These are phyloP conservation scores for Suillus sp. DNA, from an alignment of 768 basidiomycete genomes.

Conservation along the genomic window DNA sequence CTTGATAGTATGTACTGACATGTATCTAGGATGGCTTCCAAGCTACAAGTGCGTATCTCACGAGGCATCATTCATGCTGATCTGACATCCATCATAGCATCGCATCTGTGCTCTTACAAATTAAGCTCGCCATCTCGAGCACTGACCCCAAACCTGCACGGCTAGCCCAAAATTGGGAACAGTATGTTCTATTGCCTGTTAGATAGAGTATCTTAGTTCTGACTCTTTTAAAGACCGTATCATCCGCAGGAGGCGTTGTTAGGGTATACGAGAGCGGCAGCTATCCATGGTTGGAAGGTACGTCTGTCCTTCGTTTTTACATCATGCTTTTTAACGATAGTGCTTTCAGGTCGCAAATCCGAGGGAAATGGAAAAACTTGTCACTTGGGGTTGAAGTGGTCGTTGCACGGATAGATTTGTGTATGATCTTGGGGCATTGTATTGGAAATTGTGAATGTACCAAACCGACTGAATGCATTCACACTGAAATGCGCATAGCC, in stretches of 20 bases:
- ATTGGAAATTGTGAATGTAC: not conserved
- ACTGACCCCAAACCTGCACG: slow-evolving; percentile 22
- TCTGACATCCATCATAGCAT: slow-evolving; percentile 29
- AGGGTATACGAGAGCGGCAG: slow-evolving; percentile 67
- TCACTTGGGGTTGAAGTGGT: slow-evolving; percentile 13
- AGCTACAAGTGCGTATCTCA: slow-evolving; percentile 52
- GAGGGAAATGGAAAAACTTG: slow-evolving; percentile 24
- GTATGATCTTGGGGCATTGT: not conserved
- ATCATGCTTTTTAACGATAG: not conserved
- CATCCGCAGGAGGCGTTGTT: slow-evolving; percentile 56
- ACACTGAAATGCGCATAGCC: no score
- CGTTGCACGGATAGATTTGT: slow-evolving; percentile 2
- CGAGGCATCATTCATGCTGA: slow-evolving; percentile 12
- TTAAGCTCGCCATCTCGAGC: slow-evolving; percentile 26
- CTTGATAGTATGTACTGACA: not conserved
- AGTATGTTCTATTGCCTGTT: slow-evolving; percentile 31
- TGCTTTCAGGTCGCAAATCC: slow-evolving; percentile 26
- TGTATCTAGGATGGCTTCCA: slow-evolving; percentile 62
- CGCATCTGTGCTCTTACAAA: slow-evolving; percentile 56
- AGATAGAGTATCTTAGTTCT: slow-evolving; percentile 1
- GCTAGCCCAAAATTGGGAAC: slow-evolving; percentile 52
- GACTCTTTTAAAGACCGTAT: slow-evolving; percentile 37
- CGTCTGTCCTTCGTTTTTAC: slow-evolving; percentile 6
- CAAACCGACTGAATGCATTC: no score
- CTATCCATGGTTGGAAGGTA: slow-evolving; percentile 65